Percentiles rank a stretch among this genome's conserved stretches.
phyloP scores from a whole-genome alignment of 1,139 yeast genomes.

The Chernovozyma aurita region DNA sequence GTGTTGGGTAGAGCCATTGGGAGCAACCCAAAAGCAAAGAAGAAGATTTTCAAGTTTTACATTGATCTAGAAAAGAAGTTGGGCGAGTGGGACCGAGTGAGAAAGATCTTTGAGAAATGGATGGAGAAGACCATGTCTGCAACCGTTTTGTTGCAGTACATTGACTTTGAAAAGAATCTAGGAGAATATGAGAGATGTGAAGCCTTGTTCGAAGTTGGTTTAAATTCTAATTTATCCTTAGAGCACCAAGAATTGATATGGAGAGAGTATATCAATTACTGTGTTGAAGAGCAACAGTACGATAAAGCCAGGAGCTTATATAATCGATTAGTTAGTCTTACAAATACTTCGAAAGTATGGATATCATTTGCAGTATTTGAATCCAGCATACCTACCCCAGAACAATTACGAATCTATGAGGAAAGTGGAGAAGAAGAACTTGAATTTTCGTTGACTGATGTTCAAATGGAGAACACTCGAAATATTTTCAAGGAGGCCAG shows the following conservation, averaged over 20 bases:
- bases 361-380: conserved; percentile 70
- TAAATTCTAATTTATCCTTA: conserved; percentile 13
- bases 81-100: conserved; percentile 75
- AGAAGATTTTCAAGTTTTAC: conserved; percentile 57
- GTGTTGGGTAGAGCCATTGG: conserved; percentile 75
- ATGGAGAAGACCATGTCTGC: conserved; percentile 49
- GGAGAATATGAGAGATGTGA: conserved; percentile 70
- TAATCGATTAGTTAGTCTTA: conserved; percentile 26
- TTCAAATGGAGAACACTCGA: conserved; percentile 51
- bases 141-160: conserved; percentile 43
- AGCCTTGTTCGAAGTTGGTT: conserved; percentile 56
- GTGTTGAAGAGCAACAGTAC: conserved; percentile 55
- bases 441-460: conserved; percentile 49
- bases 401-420: conserved; percentile 41
- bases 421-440: conserved; percentile 42
- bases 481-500: conserved; percentile 51
- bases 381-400: conserved; percentile 55
- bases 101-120: conserved; percentile 67
- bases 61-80: conserved; percentile 52
- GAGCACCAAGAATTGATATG: conserved; percentile 28
- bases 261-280: conserved; percentile 52
- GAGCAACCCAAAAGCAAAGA: conserved; percentile 44
- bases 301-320: conserved; percentile 56
- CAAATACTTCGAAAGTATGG: conserved; percentile 48
- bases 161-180: conserved; percentile 61